Conservation (phyloP, 73 alveolate species). For the Paramecium sexaurelia region DNA sequence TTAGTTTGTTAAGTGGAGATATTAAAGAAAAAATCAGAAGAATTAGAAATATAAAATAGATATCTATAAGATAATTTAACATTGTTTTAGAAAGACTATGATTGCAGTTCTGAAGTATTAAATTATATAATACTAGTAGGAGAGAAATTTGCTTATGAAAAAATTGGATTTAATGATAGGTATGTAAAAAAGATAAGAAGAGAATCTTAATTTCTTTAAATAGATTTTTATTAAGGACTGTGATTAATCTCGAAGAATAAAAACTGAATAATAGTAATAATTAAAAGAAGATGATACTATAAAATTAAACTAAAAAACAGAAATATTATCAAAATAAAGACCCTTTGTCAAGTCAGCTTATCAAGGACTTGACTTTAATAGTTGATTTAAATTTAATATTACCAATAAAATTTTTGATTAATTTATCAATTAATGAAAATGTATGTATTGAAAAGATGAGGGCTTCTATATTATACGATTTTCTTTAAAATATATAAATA, state of each 20-base stretch:
- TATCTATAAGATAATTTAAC: neutral
- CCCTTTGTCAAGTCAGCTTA: constrained; percentile 43
- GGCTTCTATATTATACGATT: no score
- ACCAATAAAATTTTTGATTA: neutral
- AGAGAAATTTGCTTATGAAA: neutral
- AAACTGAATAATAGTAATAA: neutral
- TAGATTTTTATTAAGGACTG: neutral
- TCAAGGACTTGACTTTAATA: constrained; percentile 17
- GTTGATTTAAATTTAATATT: neutral
- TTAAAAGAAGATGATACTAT: neutral
- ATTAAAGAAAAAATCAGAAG: neutral
- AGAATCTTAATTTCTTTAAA: neutral
- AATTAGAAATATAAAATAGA: neutral
- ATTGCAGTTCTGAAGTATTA: neutral
- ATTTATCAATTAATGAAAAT: no score
- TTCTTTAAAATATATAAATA: no score
- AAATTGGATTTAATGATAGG: constrained; percentile 13
- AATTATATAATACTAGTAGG: neutral
- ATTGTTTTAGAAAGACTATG: neutral
- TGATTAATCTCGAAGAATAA: constrained; percentile 28
- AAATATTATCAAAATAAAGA: neutral
- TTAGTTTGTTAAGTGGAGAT: neutral
- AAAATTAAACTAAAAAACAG: neutral
- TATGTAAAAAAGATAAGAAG: constrained; percentile 17
- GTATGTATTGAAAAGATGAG: no score